Evolutionary conservation across 495 filamentous ascomycete genomes (phyloP).

Genomic region (Neurospora pannonica): DNA sequence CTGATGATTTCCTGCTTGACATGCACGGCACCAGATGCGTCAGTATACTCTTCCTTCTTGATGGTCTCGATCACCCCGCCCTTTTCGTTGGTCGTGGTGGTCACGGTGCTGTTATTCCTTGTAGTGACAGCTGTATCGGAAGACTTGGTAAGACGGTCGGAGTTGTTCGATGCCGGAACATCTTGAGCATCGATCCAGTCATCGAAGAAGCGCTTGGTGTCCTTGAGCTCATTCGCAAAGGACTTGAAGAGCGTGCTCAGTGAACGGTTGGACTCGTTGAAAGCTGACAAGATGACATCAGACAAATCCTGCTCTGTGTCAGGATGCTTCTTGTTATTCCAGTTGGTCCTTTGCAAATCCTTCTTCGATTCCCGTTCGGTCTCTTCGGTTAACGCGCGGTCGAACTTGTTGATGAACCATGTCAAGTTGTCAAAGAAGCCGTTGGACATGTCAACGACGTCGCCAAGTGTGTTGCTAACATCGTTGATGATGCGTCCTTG

Average conservation of each 20-base stretch:
- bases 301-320: constrained; percentile 11
- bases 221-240: constrained; percentile 1
- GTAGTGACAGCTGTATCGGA: neutral
- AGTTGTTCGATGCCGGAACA: neutral
- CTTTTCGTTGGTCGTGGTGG: neutral
- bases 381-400: neutral
- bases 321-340: neutral
- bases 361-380: neutral
- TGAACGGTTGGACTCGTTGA: constrained; percentile 13
- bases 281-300: constrained; percentile 6
- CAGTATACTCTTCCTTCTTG: constrained; percentile 9
- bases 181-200: neutral
- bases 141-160: neutral
- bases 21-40: constrained; percentile 12
- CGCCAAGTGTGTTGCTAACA: neutral
- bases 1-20: constrained; percentile 7
- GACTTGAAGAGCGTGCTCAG: constrained; percentile 12
- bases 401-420: neutral
- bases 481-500: neutral
- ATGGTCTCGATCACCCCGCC: constrained; percentile 6
- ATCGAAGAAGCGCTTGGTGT: neutral
- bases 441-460: neutral
- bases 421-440: neutral
- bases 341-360: neutral
- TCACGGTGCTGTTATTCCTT: neutral